Percentiles rank a stretch among this genome's conserved stretches.
phyloP scores from a whole-genome alignment of 2,329 filamentous ascomycete species.

The Penicillium sp. region DNA sequence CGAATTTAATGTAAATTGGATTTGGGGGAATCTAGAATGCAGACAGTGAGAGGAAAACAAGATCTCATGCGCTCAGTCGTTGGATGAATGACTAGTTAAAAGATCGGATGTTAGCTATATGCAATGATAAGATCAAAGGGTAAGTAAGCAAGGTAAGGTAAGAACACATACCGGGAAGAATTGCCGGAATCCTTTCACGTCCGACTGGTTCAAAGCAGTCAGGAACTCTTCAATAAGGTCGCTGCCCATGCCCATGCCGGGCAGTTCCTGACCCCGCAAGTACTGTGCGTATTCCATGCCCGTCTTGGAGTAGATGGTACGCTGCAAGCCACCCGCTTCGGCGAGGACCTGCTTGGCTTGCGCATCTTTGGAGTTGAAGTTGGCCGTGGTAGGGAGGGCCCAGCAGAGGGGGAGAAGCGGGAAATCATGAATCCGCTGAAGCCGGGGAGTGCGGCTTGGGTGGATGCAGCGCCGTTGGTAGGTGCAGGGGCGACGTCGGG shows the following conservation, averaged over 20 bases:
- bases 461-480: conserved; percentile 28
- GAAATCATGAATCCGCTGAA: conserved; percentile 90
- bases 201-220: conserved; percentile 43
- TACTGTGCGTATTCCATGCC: conserved; percentile 70
- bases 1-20: neutral
- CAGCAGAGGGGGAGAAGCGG: conserved; percentile 87
- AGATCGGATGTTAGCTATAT: conserved; percentile 7
- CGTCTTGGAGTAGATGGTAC: conserved; percentile 85
- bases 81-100: conserved; percentile 42
- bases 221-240: conserved; percentile 48
- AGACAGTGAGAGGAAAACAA: conserved; percentile 19
- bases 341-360: conserved; percentile 82
- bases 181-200: conserved; percentile 46
- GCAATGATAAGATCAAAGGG: neutral
- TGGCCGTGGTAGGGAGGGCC: conserved; percentile 74
- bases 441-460: conserved; percentile 62
- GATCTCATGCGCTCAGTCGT: conserved; percentile 43
- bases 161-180: conserved; percentile 47
- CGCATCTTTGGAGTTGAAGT: conserved; percentile 80
- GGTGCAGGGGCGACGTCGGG: conserved; percentile 60
- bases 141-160: no score
- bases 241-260: conserved; percentile 47
- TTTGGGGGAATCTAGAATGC: conserved; percentile 28
- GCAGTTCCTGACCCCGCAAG: conserved; percentile 45
- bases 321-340: conserved; percentile 83